phyloP scores from a whole-genome alignment of 2,329 filamentous ascomycete genomes.

The Xylariaceae sp. region DNA sequence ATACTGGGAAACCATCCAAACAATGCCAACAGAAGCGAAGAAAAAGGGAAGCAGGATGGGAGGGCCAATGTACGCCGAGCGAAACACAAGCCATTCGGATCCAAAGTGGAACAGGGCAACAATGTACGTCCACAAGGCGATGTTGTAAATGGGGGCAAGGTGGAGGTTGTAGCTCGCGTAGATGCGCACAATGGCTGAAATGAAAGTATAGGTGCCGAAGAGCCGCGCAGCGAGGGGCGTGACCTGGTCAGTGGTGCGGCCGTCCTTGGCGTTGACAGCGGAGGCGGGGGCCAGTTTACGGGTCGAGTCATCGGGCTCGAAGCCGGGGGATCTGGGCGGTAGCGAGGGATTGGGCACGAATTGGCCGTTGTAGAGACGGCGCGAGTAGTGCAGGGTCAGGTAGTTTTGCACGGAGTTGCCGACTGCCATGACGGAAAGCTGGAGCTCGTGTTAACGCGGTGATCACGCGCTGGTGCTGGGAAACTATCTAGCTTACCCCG shows the following conservation, averaged over 20 bases:
- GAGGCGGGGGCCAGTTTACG: conserved; percentile 48
- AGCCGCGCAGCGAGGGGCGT: conserved; percentile 73
- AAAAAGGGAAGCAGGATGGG: conserved; percentile 55
- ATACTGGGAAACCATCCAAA: conserved; percentile 66
- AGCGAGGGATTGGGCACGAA: conserved; percentile 51
- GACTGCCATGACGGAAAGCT: conserved; percentile 80
- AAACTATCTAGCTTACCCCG: conserved; percentile 39
- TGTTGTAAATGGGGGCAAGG: conserved; percentile 68
- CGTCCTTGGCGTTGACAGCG: conserved; percentile 40
- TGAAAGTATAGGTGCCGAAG: conserved; percentile 84
- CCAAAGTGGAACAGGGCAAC: conserved; percentile 75
- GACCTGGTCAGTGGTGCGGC: conserved; percentile 53
- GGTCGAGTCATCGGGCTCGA: conserved; percentile 50
- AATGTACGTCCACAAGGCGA: conserved; percentile 77
- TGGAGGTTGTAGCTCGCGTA: conserved; percentile 82
- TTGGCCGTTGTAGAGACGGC: conserved; percentile 75
- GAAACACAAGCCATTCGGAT: conserved; percentile 76
- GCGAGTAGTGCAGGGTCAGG: conserved; percentile 71
- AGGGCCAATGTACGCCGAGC: conserved; percentile 62
- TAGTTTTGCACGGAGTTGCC: conserved; percentile 86
- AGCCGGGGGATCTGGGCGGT: conserved; percentile 38
- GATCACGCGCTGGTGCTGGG: background rate
- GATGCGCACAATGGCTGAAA: conserved; percentile 70
- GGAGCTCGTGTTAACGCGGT: conserved; percentile 3
- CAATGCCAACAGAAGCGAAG: conserved; percentile 47